These are phyloP conservation scores for Triticum timopheevii DNA, from an alignment of 176 grass and related monocot species.

Conservation along the genomic window DNA sequence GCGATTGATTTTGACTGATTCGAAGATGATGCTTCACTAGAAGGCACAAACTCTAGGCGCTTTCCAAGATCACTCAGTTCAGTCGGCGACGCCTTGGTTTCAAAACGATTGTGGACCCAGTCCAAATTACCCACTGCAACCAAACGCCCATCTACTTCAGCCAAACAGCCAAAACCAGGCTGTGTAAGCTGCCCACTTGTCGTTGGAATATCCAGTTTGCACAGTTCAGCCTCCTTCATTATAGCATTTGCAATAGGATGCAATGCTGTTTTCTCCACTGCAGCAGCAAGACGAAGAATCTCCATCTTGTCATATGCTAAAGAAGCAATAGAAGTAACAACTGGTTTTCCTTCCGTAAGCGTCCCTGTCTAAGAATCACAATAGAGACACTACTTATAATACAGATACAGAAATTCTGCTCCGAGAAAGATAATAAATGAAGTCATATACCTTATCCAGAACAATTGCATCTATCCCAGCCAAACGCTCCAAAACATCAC, in stretches of 20 bases:
- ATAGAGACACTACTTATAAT: conserved; percentile 1
- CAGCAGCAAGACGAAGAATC: conserved; percentile 82
- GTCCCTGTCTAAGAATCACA: conserved; percentile 67
- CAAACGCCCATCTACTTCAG: conserved; percentile 85
- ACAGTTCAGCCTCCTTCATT: conserved; percentile 64
- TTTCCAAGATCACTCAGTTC: conserved; percentile 61
- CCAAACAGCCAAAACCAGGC: conserved; percentile 92
- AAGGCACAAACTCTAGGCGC: conserved; percentile 43
- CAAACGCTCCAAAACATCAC: conserved; percentile 93
- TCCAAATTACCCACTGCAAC: conserved; percentile 84
- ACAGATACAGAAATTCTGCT: neutral
- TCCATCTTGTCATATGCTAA: conserved; percentile 59
- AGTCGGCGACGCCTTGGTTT: conserved; percentile 48
- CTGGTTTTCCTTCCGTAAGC: conserved; percentile 90
- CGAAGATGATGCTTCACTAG: conserved; percentile 48
- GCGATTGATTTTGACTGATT: conserved; percentile 80
- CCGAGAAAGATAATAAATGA: conserved; percentile 16
- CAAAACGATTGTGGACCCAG: conserved; percentile 82
- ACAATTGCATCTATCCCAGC: conserved; percentile 75
- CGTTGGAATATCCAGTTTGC: conserved; percentile 66
- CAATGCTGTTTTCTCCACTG: conserved; percentile 91
- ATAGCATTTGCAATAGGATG: conserved; percentile 98
- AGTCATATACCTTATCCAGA: conserved; percentile 68
- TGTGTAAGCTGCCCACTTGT: conserved; percentile 83
- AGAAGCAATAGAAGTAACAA: conserved; percentile 79